Conservation (phyloP, 208 protist species). For the Trypanosoma theileri region DNA sequence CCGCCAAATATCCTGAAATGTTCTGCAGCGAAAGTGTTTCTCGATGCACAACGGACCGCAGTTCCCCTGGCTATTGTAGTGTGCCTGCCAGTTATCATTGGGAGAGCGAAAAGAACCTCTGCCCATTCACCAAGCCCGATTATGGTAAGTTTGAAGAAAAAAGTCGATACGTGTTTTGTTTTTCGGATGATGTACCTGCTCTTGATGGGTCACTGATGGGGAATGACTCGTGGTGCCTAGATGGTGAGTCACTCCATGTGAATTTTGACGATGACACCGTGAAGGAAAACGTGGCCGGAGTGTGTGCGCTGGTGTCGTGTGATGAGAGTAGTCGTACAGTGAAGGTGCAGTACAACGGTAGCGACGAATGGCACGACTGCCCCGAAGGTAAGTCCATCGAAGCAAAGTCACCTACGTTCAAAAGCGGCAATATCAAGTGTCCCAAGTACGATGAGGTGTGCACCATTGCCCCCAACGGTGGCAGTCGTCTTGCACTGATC, state of each 20-base stretch:
- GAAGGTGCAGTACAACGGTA: conserved; percentile 3
- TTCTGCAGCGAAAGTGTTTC: conserved; percentile 33
- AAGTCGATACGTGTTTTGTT: background rate
- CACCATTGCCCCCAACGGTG: conserved; percentile 1
- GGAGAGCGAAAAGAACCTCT: background rate
- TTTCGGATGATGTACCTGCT: background rate
- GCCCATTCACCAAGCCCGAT: background rate
- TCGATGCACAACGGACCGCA: background rate
- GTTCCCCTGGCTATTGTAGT: background rate
- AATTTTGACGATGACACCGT: background rate
- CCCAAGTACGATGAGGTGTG: conserved; percentile 26
- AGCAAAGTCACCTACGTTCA: background rate
- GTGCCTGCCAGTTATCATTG: too few species aligned
- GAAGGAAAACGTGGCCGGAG: background rate
- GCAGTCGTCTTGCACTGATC: background rate
- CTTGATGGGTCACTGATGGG: background rate
- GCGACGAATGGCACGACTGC: background rate
- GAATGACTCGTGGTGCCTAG: background rate
- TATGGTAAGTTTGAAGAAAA: background rate
- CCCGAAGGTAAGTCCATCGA: conserved; percentile 6
- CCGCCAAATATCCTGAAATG: conserved; percentile 43
- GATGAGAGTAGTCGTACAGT: background rate
- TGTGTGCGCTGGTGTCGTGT: conserved; percentile 22
- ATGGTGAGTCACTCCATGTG: background rate
- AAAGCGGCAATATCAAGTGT: conserved; percentile 5